Evolutionary conservation across 2,329 filamentous ascomycete genomes (phyloP).

Genomic region (Ophiosphaerella narmari): DNA sequence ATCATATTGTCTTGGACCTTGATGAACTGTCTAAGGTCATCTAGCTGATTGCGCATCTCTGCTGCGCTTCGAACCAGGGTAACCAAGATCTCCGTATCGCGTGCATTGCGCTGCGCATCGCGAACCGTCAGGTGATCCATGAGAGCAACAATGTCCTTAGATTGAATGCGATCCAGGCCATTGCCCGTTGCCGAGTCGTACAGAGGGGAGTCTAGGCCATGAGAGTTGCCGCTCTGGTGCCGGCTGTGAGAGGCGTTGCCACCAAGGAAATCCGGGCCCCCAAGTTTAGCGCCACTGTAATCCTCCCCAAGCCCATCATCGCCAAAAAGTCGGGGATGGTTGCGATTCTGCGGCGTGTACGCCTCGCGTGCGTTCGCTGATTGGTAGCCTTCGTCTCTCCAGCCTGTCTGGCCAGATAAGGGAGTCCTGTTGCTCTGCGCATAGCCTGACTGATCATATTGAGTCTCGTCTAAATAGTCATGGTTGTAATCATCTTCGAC

Average conservation of each 20-base stretch:
- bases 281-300: conserved; percentile 49
- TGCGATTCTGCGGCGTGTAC: conserved; percentile 50
- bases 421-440: conserved; percentile 38
- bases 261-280: conserved; percentile 51
- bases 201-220: conserved; percentile 85
- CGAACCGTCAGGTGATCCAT: conserved; percentile 99
- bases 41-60: conserved; percentile 96
- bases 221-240: conserved; percentile 85
- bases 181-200: conserved; percentile 88
- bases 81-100: conserved; percentile 94
- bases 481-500: conserved; percentile 46
- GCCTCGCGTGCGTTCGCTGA: conserved; percentile 69
- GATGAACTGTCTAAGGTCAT: conserved; percentile 91
- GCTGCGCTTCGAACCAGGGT: conserved; percentile 91
- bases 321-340: conserved; percentile 56
- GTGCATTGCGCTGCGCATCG: conserved; percentile 92
- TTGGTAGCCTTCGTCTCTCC: conserved; percentile 85
- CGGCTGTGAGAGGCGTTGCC: conserved; percentile 58
- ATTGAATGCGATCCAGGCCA: conserved; percentile 89
- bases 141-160: conserved; percentile 92
- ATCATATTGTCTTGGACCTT: conserved; percentile 88
- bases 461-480: conserved; percentile 39
- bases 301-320: conserved; percentile 62
- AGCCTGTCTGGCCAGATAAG: conserved; percentile 59
- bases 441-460: conserved; percentile 39